Evolutionary conservation across 495 filamentous ascomycete genomes (phyloP).

Genomic region (Filosporella fistucella): DNA sequence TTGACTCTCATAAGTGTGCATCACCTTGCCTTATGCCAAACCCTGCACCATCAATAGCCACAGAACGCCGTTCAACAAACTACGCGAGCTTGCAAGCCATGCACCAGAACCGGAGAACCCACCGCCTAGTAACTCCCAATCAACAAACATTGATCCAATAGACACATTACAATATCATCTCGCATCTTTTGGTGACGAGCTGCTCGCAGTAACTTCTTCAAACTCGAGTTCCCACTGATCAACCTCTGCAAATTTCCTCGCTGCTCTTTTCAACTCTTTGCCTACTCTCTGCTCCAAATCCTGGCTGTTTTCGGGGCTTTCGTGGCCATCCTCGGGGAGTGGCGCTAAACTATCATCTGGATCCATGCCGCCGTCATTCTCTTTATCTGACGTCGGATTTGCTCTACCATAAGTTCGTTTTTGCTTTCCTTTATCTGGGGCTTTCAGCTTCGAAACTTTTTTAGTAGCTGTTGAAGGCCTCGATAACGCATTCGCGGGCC

Average conservation of each 20-base stretch:
- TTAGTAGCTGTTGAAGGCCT: conserved; percentile 32
- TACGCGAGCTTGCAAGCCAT: too few relatives aligned
- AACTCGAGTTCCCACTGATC: conserved; percentile 73
- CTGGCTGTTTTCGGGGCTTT: conserved; percentile 18
- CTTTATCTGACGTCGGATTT: conserved; percentile 37
- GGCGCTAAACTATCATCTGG: conserved; percentile 27
- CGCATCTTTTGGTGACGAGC: conserved; percentile 31
- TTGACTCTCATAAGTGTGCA: too few relatives aligned
- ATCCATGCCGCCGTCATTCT: conserved; percentile 33
- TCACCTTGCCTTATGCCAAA: too few relatives aligned
- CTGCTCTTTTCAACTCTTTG: conserved; percentile 35
- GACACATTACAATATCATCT: conserved; percentile 16
- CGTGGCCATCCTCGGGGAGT: conserved; percentile 21
- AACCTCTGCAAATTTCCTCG: conserved; percentile 60
- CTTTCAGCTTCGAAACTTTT: conserved; percentile 12
- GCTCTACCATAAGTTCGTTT: conserved; percentile 17
- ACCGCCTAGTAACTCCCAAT: too few relatives aligned
- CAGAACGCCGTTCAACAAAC: too few relatives aligned
- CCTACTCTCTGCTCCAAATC: conserved; percentile 24
- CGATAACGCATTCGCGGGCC: conserved; percentile 1
- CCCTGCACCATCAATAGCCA: too few relatives aligned
- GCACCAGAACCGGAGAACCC: too few relatives aligned
- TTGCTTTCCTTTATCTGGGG: conserved; percentile 16
- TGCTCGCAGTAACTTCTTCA: conserved; percentile 50
- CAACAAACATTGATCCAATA: too few relatives aligned